These are phyloP conservation scores for Collybia mongolica DNA, from an alignment of 768 basidiomycete genomes.

Conservation along the genomic window DNA sequence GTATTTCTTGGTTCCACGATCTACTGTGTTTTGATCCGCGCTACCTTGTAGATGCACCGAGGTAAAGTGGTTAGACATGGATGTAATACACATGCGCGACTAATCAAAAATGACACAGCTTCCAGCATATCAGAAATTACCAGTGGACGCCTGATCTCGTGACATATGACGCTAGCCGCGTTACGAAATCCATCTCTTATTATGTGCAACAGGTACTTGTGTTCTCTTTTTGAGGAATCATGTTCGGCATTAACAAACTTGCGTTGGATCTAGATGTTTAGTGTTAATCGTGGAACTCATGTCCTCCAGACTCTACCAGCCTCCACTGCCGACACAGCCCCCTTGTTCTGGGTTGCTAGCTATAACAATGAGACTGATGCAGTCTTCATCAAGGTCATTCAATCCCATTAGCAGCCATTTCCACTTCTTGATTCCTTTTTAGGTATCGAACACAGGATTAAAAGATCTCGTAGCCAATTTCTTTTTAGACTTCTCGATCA, in stretches of 20 bases:
- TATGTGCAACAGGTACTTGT: constrained; percentile 32
- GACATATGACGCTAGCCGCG: constrained; percentile 31
- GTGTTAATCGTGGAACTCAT: constrained; percentile 33
- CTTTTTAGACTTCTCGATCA: constrained; percentile 25
- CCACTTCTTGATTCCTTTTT: neutral
- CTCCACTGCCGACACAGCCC: constrained; percentile 23
- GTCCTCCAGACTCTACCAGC: constrained; percentile 25
- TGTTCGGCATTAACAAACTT: neutral
- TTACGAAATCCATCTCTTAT: constrained; percentile 35
- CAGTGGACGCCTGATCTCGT: constrained; percentile 40
- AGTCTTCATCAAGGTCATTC: constrained; percentile 31
- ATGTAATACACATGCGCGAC: neutral
- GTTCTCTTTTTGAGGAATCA: neutral
- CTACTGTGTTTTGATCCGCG: neutral
- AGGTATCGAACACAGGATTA: constrained; percentile 30
- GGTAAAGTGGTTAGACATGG: constrained; percentile 9
- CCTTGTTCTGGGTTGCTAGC: constrained; percentile 33
- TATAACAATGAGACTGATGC: constrained; percentile 30
- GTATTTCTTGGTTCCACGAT: neutral
- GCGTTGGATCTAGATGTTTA: constrained; percentile 28
- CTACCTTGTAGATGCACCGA: constrained; percentile 22
- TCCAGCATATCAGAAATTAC: constrained; percentile 33
- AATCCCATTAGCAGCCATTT: neutral
- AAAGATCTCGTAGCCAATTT: constrained; percentile 30
- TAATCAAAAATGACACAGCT: constrained; percentile 12